Evolutionary conservation across 257 asterid genomes (phyloP).

Genomic region (Parsonsia alboflavescens): DNA sequence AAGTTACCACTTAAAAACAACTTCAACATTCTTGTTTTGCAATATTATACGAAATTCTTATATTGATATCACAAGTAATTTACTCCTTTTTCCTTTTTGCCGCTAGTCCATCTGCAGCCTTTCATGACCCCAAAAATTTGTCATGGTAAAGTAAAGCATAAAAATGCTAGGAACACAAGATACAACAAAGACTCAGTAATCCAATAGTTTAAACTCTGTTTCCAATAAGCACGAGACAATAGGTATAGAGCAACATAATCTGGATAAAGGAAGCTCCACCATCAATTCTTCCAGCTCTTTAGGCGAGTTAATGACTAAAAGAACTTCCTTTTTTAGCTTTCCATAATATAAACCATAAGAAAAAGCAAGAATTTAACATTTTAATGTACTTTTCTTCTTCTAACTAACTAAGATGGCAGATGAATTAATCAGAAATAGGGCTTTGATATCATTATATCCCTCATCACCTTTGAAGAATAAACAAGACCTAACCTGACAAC

Average conservation of each 20-base stretch:
- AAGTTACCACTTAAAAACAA: no score
- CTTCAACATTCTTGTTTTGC: not conserved
- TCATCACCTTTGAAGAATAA: not conserved
- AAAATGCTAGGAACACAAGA: not conserved
- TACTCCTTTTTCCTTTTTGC: not conserved
- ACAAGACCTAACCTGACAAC: slow-evolving; percentile 1
- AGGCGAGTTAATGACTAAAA: not conserved
- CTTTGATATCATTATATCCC: not conserved
- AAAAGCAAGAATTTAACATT: not conserved
- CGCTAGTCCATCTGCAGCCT: not conserved
- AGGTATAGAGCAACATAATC: no score
- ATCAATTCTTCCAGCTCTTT: not conserved
- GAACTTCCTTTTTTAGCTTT: not conserved
- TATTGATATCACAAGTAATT: not conserved
- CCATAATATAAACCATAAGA: not conserved
- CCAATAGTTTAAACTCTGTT: not conserved
- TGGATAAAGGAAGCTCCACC: not conserved
- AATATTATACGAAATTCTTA: not conserved
- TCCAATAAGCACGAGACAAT: not conserved
- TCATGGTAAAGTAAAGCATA: not conserved
- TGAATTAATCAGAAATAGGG: not conserved
- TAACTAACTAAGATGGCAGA: no score
- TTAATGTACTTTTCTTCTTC: not conserved
- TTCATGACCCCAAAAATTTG: not conserved
- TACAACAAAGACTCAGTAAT: not conserved